A percentile compares a stretch with the other conserved stretches of the same genome.
Conservation (phyloP, 2,329 filamentous ascomycete species). For the Xylogone sp. region DNA sequence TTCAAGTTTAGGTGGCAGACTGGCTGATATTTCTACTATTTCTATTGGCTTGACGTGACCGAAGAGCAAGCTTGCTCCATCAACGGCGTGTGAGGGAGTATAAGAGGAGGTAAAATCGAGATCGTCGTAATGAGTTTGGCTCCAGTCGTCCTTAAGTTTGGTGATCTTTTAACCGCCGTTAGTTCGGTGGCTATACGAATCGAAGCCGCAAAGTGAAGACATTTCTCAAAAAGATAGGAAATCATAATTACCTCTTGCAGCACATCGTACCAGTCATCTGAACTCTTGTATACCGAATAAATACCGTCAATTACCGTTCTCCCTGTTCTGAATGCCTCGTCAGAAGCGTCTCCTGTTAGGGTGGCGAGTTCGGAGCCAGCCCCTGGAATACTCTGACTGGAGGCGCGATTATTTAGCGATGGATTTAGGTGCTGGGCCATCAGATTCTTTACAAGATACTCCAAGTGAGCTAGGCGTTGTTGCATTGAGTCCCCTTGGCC, state of each 20-base stretch:
- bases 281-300: constrained; percentile 18
- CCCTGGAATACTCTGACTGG: background rate
- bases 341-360: background rate
- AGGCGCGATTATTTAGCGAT: background rate
- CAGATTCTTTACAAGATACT: constrained; percentile 5
- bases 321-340: constrained; percentile 5
- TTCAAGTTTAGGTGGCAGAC: constrained; percentile 22
- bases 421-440: constrained; percentile 29
- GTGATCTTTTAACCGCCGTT: constrained; percentile 19
- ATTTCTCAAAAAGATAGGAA: too few relatives aligned
- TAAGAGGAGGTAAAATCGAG: background rate
- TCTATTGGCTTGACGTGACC: constrained; percentile 20
- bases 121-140: constrained; percentile 14
- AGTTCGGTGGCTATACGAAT: constrained; percentile 1
- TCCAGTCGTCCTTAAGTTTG: constrained; percentile 20
- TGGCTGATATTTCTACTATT: constrained; percentile 21
- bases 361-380: background rate
- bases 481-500: constrained; percentile 14
- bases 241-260: constrained; percentile 21
- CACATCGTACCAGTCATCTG: constrained; percentile 21
- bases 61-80: constrained; percentile 22
- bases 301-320: constrained; percentile 18
- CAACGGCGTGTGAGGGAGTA: background rate
- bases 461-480: constrained; percentile 9
- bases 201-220: too few relatives aligned